Evolutionary conservation across 2,329 filamentous ascomycete species (phyloP).

Genomic region (Leptosphaerulina australis): DNA sequence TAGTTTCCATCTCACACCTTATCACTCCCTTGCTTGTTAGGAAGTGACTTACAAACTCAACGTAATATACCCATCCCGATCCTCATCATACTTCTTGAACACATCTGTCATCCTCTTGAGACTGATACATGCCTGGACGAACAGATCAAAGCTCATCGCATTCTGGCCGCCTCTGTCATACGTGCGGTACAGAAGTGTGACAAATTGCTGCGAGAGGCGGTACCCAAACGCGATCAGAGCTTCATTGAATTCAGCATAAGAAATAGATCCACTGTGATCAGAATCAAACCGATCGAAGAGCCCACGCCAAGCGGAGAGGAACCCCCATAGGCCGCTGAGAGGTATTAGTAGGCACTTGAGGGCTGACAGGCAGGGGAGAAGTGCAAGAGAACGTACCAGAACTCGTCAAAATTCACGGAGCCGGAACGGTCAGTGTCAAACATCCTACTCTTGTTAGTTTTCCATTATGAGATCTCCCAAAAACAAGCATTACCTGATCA

Average conservation of each 20-base stretch:
- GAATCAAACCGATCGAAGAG: conserved; percentile 95
- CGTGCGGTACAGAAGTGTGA: conserved; percentile 82
- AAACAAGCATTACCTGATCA: conserved; percentile 70
- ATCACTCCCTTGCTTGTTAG: no score
- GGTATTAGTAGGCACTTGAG: conserved; percentile 7
- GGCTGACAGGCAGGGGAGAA: background rate
- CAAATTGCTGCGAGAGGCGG: conserved; percentile 81
- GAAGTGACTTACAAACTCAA: conserved; percentile 55
- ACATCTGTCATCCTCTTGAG: conserved; percentile 99
- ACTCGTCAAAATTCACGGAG: conserved; percentile 92
- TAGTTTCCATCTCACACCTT: background rate
- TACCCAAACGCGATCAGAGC: conserved; percentile 88
- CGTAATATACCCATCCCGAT: conserved; percentile 83
- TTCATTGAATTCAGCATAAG: conserved; percentile 83
- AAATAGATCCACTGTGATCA: conserved; percentile 86
- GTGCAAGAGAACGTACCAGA: conserved; percentile 66
- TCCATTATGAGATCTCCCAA: background rate
- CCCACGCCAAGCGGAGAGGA: conserved; percentile 89
- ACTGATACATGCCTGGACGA: conserved; percentile 96
- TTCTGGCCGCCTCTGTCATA: conserved; percentile 69
- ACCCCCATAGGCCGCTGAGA: conserved; percentile 83
- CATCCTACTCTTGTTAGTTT: conserved; percentile 64
- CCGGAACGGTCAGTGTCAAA: conserved; percentile 92
- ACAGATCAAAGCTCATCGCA: conserved; percentile 77
- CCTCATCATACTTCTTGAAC: conserved; percentile 98